Evolutionary conservation across 2,329 filamentous ascomycete genomes (phyloP), one percentile per base, ranked within the genome.

Genomic region (Coleophoma cylindrospora): DNA sequence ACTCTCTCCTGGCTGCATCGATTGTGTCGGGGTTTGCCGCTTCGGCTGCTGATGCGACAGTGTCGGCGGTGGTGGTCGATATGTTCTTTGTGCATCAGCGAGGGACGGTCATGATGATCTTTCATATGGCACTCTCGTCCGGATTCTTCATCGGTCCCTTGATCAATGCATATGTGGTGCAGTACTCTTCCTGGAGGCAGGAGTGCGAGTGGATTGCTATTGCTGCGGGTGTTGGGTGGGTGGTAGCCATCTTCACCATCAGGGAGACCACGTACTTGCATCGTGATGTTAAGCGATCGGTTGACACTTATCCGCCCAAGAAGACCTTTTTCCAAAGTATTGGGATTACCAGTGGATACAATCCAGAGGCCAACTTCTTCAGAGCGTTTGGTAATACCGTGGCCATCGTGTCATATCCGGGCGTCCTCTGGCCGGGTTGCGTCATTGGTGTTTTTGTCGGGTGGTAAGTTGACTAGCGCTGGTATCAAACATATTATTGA

Each of bases 91-190:
- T 62, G 12, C 59, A 68, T 21, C 59, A 68, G 40, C 59, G 68
- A 13, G 69, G 67, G 1, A 60, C 65, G 43, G 65, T 60, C 41
- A 61, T 70, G 59, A 70, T 70, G 67, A 62, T 67, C 36, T 70
- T 71, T 43, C 64, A 69, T 46, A 54, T 68, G 13, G 65, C 68
- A 4, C 53, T 71, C 47, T 62, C 64, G 2, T 56, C 58, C 11
- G 69, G 69, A 3, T 57, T 70, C 10, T 70, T 70, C 40, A 43
- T 71, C 13, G 68, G 69, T 0, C 69, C 69, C 0, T 45, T 69
- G 17, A 70, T 66, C 40, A 66, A 66, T 50, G 61, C 59, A 1
- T 65, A 57, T 41, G 33, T 51, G 15, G 55, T 66, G 15, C 58
- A 62, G 13, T 60, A 65, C 50, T 36, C 54, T 6, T 54, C 57